Conservation (phyloP, 2,329 filamentous ascomycete genomes). For the Cercospora sp. region DNA sequence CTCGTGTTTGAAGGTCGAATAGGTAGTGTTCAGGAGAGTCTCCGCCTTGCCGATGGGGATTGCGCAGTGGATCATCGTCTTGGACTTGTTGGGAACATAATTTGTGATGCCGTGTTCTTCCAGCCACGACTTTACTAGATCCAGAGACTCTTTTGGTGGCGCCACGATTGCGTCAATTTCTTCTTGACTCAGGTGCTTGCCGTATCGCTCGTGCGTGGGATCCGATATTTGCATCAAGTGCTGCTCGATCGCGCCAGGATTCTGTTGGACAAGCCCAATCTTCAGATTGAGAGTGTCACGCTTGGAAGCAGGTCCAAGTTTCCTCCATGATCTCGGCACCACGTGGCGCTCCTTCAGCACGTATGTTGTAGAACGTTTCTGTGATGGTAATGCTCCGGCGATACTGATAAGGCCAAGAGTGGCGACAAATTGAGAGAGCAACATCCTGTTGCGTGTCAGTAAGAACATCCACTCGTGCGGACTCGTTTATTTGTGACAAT, state of each 20-base stretch:
- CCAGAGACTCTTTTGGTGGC: constrained; percentile 54
- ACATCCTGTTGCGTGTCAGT: constrained; percentile 7
- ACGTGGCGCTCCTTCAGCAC: constrained; percentile 57
- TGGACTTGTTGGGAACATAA: constrained; percentile 52
- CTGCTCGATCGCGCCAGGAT: constrained; percentile 56
- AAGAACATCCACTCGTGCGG: not conserved
- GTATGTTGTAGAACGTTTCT: constrained; percentile 44
- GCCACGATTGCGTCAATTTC: constrained; percentile 56
- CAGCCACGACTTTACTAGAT: constrained; percentile 58
- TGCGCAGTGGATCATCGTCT: constrained; percentile 58
- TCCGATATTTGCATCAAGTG: constrained; percentile 57
- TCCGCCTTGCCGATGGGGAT: constrained; percentile 55
- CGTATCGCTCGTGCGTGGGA: constrained; percentile 54
- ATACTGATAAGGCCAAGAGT: constrained; percentile 8
- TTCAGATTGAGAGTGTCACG: constrained; percentile 54
- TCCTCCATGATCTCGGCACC: constrained; percentile 54
- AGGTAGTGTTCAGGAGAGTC: constrained; percentile 55
- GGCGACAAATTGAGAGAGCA: constrained; percentile 3
- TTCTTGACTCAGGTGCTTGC: constrained; percentile 51
- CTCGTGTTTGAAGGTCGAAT: constrained; percentile 53
- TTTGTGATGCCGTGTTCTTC: constrained; percentile 52
- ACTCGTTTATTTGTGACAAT: not conserved
- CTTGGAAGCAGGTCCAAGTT: constrained; percentile 50
- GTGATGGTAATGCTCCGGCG: constrained; percentile 8
- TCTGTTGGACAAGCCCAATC: constrained; percentile 59